These are phyloP conservation scores for Astragalus membranaceus DNA, from an alignment of 306 rosid genomes.

Conservation along the genomic window DNA sequence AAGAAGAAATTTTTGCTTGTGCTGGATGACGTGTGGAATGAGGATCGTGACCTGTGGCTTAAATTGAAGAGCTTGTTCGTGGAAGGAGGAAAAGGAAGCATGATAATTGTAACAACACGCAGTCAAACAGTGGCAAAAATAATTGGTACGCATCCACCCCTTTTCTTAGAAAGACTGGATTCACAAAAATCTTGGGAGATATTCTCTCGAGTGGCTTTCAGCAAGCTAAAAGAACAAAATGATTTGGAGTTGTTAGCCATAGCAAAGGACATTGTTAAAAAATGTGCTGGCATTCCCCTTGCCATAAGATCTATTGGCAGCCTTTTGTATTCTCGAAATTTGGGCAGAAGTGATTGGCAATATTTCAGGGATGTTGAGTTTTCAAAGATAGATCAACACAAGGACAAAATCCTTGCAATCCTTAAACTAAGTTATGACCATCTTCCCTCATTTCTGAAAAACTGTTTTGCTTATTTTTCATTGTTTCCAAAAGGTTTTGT, in stretches of 20 bases:
- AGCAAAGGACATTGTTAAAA: conserved; percentile 20
- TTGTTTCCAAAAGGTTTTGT: conserved; percentile 29
- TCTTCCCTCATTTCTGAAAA: conserved; percentile 33
- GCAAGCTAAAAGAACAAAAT: not conserved
- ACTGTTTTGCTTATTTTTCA: conserved; percentile 33
- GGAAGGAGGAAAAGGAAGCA: conserved; percentile 31
- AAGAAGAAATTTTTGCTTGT: conserved; percentile 31
- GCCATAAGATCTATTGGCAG: conserved; percentile 23
- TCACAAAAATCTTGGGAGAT: conserved; percentile 1
- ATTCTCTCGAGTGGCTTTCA: conserved; percentile 24
- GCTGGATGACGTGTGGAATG: conserved; percentile 39
- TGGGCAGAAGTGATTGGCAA: conserved; percentile 26
- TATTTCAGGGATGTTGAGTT: conserved; percentile 27
- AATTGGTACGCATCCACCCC: not conserved
- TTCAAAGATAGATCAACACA: conserved; percentile 9
- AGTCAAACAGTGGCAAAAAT: conserved; percentile 7
- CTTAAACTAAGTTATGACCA: conserved; percentile 31
- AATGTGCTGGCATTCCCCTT: conserved; percentile 29
- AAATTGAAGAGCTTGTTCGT: conserved; percentile 3
- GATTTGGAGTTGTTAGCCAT: not conserved
- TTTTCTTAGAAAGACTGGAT: conserved; percentile 13
- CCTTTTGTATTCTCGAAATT: conserved; percentile 20
- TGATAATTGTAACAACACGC: conserved; percentile 30
- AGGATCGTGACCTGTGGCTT: conserved; percentile 14
- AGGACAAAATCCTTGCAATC: conserved; percentile 13